These are phyloP conservation scores for Lachancea dasiensis DNA, from an alignment of 805 yeast species.

Conservation along the genomic window DNA sequence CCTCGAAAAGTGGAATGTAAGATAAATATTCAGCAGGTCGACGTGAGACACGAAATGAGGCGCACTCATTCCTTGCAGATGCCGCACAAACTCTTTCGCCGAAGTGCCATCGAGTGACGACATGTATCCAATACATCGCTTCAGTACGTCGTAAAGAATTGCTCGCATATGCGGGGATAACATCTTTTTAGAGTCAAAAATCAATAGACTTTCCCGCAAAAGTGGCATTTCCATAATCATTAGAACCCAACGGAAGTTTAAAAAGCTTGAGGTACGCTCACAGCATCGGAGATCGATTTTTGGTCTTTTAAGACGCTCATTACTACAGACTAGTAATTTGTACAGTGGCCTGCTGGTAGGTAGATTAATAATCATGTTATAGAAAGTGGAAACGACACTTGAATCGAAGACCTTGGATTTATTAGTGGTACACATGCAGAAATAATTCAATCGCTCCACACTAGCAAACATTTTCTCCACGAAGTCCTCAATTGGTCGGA, in stretches of 20 bases:
- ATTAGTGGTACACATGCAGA: conserved; percentile 39
- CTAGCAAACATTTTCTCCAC: conserved; percentile 45
- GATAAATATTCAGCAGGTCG: conserved; percentile 65
- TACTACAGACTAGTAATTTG: conserved; percentile 46
- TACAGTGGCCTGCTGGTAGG: conserved; percentile 60
- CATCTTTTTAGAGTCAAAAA: conserved; percentile 21
- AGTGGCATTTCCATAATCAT: conserved; percentile 67
- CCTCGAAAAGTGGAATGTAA: conserved; percentile 67
- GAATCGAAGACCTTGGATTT: conserved; percentile 38
- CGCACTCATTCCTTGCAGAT: conserved; percentile 25
- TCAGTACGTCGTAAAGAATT: conserved; percentile 61
- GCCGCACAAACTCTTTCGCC: conserved; percentile 9
- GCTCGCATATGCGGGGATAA: conserved; percentile 48
- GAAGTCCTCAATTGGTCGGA: conserved; percentile 46
- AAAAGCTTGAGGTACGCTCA: not conserved
- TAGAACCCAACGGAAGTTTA: conserved; percentile 44
- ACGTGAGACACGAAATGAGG: conserved; percentile 46
- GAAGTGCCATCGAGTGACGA: conserved; percentile 34
- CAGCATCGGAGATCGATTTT: conserved; percentile 22
- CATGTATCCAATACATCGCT: conserved; percentile 62
- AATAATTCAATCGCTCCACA: conserved; percentile 42
- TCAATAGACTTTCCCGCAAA: conserved; percentile 40
- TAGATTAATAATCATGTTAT: conserved; percentile 39
- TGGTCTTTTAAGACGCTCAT: conserved; percentile 49
- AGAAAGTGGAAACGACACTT: conserved; percentile 42